Conservation (phyloP, 2,329 filamentous ascomycete species). For the Cytospora mali region DNA sequence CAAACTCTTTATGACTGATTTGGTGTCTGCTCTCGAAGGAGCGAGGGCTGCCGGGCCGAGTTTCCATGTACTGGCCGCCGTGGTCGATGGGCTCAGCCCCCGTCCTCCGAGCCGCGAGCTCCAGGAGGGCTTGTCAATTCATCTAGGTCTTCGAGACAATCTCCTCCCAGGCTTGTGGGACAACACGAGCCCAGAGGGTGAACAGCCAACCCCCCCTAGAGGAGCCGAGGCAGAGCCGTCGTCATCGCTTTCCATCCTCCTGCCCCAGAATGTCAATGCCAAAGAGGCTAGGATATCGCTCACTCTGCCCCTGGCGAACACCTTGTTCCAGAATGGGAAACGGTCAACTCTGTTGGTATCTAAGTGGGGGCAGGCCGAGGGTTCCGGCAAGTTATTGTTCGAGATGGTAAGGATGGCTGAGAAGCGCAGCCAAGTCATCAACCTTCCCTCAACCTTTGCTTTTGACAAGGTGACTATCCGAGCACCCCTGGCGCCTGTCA, state of each 20-base stretch:
- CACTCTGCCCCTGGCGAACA: conserved; percentile 73
- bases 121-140: conserved; percentile 53
- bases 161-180: conserved; percentile 53
- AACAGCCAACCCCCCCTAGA: neutral
- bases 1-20: conserved; percentile 40
- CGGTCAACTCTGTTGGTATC: conserved; percentile 29
- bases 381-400: neutral
- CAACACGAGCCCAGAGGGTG: neutral
- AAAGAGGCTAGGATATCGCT: conserved; percentile 38
- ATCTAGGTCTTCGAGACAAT: conserved; percentile 45
- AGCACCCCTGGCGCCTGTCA: conserved; percentile 62
- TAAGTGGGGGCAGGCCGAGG: conserved; percentile 18
- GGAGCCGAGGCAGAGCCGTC: conserved; percentile 40
- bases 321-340: conserved; percentile 67
- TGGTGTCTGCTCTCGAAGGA: conserved; percentile 12
- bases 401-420: conserved; percentile 12
- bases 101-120: conserved; percentile 36
- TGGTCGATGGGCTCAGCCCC: conserved; percentile 57
- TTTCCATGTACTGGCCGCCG: conserved; percentile 54
- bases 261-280: conserved; percentile 35
- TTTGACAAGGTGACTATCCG: neutral
- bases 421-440: conserved; percentile 14
- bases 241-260: conserved; percentile 46
- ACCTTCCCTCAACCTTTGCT: neutral
- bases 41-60: conserved; percentile 3